Base-by-base conservation (phyloP, 2,329 filamentous ascomycete genomes). In the Colletotrichum lentis region DNA sequence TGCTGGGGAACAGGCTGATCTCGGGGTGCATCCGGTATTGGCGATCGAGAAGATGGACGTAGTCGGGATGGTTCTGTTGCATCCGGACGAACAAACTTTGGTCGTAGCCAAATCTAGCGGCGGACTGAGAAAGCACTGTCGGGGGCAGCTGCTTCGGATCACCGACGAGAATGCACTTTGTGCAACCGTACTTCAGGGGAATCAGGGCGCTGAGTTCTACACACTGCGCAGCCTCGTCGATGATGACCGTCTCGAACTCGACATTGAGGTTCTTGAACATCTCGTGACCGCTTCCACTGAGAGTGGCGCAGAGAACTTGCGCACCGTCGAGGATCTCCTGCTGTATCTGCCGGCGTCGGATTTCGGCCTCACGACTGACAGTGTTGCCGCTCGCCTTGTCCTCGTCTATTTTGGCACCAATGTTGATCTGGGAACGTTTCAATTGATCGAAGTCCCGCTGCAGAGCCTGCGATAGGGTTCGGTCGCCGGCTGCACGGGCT, bases 21-120 rank as follows among this genome's bases (percentile, higher is more conserved):
- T 96, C 93, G 0, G 96, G 96, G 80, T 99, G 96, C 96, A 99
- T 99, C 80, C 96, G 96, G 77, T 99, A 99, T 76, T 99, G 96
- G 64, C 91, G 96, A 76, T 98, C 95, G n/a, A 99, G 88, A 31
- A 99, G 85, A 81, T 99, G 95, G 18, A 99, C 90, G 71, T 96
- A 91, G 39, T 91, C 84, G 0, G 93, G 92, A 73, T 95, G 90
- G 71, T 97, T 97, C 74, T 90, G 90, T 77, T 98, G 96, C 95
- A 99, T 99, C 41, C 96, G 91, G 62, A 98, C 96, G 81, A 99
- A 99, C 80, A 99, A 83, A 85, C 93, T 97, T 81, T 99, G 96
- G 76, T 98, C 95, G 79, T 98, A 99, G 71, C 96, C 94, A 78
- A 94, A 98, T 44, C 90, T 88, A 16, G 94, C 92, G 5, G 96